Base-by-base conservation (phyloP, 129 eudicot genomes). In the Lactuca sativa region DNA sequence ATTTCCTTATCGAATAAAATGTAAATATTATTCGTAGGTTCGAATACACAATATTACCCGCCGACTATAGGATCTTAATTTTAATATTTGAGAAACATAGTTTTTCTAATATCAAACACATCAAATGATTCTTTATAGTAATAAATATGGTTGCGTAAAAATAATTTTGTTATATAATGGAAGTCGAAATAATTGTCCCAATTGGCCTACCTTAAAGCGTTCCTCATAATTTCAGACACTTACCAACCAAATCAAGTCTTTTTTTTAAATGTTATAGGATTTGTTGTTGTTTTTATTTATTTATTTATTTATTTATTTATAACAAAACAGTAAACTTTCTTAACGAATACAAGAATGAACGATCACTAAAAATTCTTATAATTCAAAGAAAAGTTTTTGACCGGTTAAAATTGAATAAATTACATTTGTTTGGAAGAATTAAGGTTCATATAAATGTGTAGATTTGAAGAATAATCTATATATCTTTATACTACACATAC, bases 131-230 rank as follows among this genome's bases (percentile, higher is more conserved):
- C 12, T 43, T 43, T 43, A 9, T 9, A 43, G 12, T 59, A 13
- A 32, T 59, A 7, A 13, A 32, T 31, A 13, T 59, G 44, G 64
- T 59, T 33, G 43, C 44, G 64, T 59, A 17, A 59, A 13, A 32
- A 32, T 13, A 2, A 4, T 2, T 57, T 59, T 33, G 30, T 33
- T 13, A 1, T 32, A 33, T 60, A 34, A 36, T 60, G 66, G 41
- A 60, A 60, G 48, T 60, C 47, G 31, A 60, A 60, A 60, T 60
- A 60, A 60, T 33, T 34, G 47, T 13, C 5, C 65, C 13, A 12
- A 34, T 60, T 60, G 66, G 66, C 66, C 66, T 60, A 60, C 66
- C 66, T 60, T 60, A 60, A 60, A 60, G 66, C 17, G 48, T 36
- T 34, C 10, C 16, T 60, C 48, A 34, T 60, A 34, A 60, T 60